Evolutionary conservation across 2,329 filamentous ascomycete species (phyloP).

Genomic region (Zasmidium citrigriseum): DNA sequence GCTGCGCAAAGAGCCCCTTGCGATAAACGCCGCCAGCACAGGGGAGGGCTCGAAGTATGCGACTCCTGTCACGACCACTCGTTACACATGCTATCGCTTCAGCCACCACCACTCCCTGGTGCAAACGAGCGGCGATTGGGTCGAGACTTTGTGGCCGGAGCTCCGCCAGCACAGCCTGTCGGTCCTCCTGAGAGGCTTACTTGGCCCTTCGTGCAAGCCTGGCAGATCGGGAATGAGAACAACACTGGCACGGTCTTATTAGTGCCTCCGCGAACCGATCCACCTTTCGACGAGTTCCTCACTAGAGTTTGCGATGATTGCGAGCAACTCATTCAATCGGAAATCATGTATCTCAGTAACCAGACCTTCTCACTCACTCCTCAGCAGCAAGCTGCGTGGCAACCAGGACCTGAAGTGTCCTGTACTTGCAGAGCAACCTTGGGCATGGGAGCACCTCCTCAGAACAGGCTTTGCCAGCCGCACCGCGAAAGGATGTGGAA

Average conservation of each 20-base stretch:
- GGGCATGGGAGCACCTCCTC: neutral
- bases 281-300: slow-evolving; percentile 2
- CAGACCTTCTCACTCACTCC: neutral
- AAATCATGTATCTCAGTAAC: neutral
- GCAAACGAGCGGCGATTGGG: neutral
- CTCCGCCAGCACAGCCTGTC: neutral
- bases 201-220: neutral
- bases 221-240: neutral
- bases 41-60: neutral
- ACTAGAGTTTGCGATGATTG: slow-evolving; percentile 4
- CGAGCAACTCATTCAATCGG: neutral
- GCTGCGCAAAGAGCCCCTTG: neutral
- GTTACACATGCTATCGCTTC: neutral
- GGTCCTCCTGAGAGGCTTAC: neutral
- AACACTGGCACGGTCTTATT: neutral
- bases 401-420: neutral
- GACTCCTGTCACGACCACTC: neutral
- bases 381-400: neutral
- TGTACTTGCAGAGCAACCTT: slow-evolving; percentile 1
- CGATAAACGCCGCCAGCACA: too few relatives aligned
- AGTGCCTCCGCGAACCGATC: neutral
- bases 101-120: neutral
- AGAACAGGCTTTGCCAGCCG: neutral
- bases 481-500: slow-evolving; percentile 3
- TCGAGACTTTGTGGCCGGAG: neutral